These are phyloP conservation scores for Skeletonema costatum DNA, from an alignment of 108 stramenopile genomes.

Conservation along the genomic window DNA sequence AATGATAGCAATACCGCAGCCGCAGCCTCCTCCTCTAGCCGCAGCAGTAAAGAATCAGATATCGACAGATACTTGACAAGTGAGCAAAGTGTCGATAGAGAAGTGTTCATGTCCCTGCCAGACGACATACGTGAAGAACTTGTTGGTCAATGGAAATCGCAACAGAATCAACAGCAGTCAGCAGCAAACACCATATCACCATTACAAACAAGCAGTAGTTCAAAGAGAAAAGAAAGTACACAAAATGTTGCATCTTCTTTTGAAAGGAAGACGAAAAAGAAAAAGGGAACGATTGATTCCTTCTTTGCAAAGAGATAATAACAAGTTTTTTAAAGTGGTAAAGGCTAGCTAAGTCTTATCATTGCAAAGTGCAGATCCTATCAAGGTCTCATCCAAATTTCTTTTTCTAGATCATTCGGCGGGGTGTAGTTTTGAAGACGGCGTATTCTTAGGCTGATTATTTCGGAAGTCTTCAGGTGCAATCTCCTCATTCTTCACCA, in stretches of 20 bases:
- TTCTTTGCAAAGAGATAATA: constrained; percentile 1
- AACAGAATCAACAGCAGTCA: neutral
- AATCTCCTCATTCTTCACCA: neutral
- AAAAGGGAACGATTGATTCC: constrained; percentile 5
- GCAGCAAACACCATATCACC: neutral
- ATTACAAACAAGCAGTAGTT: neutral
- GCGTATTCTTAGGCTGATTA: neutral
- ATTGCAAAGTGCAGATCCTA: neutral
- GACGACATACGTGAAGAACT: constrained; percentile 7
- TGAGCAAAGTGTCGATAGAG: constrained; percentile 1
- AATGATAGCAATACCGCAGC: neutral
- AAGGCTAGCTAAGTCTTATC: neutral
- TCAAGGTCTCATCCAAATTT: neutral
- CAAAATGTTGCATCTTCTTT: neutral
- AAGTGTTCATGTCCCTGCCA: neutral
- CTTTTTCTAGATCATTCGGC: neutral
- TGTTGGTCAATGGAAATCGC: constrained; percentile 7
- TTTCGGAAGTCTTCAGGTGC: neutral
- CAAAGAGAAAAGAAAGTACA: constrained; percentile 1
- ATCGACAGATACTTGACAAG: neutral
- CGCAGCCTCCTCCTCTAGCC: neutral
- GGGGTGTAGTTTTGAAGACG: neutral
- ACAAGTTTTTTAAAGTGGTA: neutral
- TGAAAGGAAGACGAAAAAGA: constrained; percentile 3
- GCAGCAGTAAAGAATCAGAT: neutral